These are phyloP conservation scores for Fusarium brevicatenulatum DNA, from an alignment of 2,329 filamentous ascomycete species.

Conservation along the genomic window DNA sequence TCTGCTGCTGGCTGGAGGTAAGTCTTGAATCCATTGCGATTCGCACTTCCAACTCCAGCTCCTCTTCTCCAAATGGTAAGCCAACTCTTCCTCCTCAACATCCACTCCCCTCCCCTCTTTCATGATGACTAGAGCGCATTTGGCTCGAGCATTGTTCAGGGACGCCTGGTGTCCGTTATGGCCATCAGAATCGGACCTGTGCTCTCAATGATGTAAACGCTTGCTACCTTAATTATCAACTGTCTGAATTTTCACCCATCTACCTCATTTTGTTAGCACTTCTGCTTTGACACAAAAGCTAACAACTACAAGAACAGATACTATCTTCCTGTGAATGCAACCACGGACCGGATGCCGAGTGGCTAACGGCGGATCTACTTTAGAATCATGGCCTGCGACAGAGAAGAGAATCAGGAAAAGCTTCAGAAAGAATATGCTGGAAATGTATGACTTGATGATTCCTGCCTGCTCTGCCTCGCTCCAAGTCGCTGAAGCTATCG, in stretches of 20 bases:
- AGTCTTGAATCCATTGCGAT: conserved; percentile 43
- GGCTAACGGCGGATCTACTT: conserved; percentile 44
- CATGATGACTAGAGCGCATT: conserved; percentile 99
- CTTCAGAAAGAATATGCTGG: conserved; percentile 83
- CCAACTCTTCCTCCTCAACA: conserved; percentile 23
- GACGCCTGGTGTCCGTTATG: conserved; percentile 77
- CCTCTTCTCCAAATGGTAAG: conserved; percentile 32
- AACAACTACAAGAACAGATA: conserved; percentile 41
- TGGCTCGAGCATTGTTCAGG: conserved; percentile 96
- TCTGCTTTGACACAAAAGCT: conserved; percentile 24
- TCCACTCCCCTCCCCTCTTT: conserved; percentile 37
- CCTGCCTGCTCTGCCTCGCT: conserved; percentile 37
- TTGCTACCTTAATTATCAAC: conserved; percentile 87
- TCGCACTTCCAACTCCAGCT: conserved; percentile 24
- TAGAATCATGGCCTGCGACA: conserved; percentile 95
- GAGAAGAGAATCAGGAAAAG: conserved; percentile 85
- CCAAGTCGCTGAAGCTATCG: conserved; percentile 60
- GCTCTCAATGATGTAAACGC: conserved; percentile 97
- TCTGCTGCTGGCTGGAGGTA: conserved; percentile 96
- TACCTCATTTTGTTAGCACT: conserved; percentile 20
- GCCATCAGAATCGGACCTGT: conserved; percentile 68
- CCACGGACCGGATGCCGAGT: conserved; percentile 38
- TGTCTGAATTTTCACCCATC: conserved; percentile 74
- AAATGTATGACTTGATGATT: conserved; percentile 72
- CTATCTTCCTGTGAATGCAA: conserved; percentile 6